Percentiles rank a stretch among this genome's conserved stretches.
Conservation (phyloP, 2,329 filamentous ascomycete species). For the Apiospora marii region DNA sequence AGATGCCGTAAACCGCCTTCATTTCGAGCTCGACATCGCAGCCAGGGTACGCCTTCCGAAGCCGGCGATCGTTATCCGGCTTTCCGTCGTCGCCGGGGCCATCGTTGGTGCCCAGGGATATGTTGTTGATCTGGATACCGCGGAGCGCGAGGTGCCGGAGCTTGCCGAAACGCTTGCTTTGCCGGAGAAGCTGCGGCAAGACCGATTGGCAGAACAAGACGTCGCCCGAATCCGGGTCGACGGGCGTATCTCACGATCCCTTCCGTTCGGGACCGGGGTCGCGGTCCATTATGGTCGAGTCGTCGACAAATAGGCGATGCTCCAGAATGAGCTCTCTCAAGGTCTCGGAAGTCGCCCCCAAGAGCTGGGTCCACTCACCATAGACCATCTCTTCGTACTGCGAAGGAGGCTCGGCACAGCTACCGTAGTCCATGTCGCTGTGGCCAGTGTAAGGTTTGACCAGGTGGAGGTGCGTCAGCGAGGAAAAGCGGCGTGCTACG, state of each 20-base stretch:
- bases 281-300: constrained; percentile 8
- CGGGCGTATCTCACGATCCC: no score
- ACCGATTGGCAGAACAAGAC: constrained; percentile 23
- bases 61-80: constrained; percentile 17
- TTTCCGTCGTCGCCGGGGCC: neutral
- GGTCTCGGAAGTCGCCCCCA: neutral
- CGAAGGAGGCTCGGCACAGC: neutral
- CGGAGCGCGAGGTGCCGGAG: constrained; percentile 23
- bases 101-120: neutral
- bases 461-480: constrained; percentile 26
- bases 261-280: neutral
- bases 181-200: constrained; percentile 20
- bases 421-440: neutral
- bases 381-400: constrained; percentile 23
- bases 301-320: constrained; percentile 22
- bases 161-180: constrained; percentile 17
- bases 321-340: constrained; percentile 26
- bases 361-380: constrained; percentile 21
- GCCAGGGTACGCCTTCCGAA: constrained; percentile 16
- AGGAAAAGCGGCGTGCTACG: neutral
- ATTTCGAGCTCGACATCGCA: constrained; percentile 22
- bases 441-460: constrained; percentile 22
- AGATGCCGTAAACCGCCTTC: constrained; percentile 18
- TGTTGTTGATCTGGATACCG: constrained; percentile 23
- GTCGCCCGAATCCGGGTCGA: no score